Percentiles rank a stretch among this genome's conserved stretches.
phyloP scores from a whole-genome alignment of 202 grass and related monocot genomes.

The Thinopyrum obtusiflorum region DNA sequence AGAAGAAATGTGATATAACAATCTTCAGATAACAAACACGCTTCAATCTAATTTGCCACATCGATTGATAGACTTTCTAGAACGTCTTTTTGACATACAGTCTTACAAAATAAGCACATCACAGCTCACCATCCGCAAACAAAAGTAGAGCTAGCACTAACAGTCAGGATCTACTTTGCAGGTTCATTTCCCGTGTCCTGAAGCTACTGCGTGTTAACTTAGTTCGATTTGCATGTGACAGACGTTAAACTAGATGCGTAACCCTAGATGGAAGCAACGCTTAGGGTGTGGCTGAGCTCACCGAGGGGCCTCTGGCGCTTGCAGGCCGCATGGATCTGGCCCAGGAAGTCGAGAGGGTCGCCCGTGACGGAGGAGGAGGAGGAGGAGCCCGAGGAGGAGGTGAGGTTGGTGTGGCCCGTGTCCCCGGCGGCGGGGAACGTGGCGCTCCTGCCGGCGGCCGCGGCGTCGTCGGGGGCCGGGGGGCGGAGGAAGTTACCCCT shows the following conservation, averaged over 20 bases:
- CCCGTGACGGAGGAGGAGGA: constrained; percentile 51
- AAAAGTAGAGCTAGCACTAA: not conserved
- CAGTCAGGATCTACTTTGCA: not conserved
- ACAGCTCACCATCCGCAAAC: not conserved
- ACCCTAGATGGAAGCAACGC: not conserved
- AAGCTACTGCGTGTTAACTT: not conserved
- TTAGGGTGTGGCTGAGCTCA: constrained; percentile 32
- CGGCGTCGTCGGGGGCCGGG: constrained; percentile 19
- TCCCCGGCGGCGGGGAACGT: constrained; percentile 32
- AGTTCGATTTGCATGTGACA: constrained; percentile 20
- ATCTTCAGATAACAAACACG: not conserved
- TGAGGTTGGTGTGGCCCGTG: constrained; percentile 39
- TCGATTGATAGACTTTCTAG: not conserved
- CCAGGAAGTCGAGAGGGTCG: constrained; percentile 53
- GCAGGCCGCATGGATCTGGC: constrained; percentile 60
- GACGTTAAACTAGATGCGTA: constrained; percentile 22
- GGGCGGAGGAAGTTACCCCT: constrained; percentile 71
- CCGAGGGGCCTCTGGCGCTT: constrained; percentile 68
- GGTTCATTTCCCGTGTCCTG: not conserved
- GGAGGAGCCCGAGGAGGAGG: constrained; percentile 59
- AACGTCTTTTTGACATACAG: not conserved
- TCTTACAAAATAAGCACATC: not conserved
- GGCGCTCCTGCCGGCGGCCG: constrained; percentile 7
- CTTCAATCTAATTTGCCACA: not conserved
- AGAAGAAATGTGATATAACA: not conserved